Evolutionary conservation across 208 protist genomes (phyloP).

Genomic region (Leptomonas pyrrhocoris): DNA sequence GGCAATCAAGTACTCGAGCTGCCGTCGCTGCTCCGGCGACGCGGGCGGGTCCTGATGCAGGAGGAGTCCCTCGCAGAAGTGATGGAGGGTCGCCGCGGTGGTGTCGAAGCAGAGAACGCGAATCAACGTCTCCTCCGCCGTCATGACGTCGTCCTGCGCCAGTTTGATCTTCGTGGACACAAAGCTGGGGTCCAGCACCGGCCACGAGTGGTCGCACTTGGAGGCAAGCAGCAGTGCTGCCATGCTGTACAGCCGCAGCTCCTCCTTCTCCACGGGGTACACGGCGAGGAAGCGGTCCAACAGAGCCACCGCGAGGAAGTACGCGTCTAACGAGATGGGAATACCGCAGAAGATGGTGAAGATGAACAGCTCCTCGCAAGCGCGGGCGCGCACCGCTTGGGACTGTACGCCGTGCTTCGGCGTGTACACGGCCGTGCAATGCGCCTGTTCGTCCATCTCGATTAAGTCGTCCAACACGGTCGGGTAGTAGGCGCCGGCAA

Average conservation of each 20-base stretch:
- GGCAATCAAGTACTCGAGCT: constrained; percentile 64
- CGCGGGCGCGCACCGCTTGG: constrained; percentile 34
- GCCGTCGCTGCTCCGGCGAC: constrained; percentile 42
- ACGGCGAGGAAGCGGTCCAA: constrained; percentile 85
- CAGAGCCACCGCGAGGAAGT: constrained; percentile 77
- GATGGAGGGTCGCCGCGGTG: constrained; percentile 47
- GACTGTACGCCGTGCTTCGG: constrained; percentile 17
- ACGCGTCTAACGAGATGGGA: constrained; percentile 65
- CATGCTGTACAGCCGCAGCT: constrained; percentile 71
- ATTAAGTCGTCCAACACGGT: constrained; percentile 63
- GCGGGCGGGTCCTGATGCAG: constrained; percentile 68
- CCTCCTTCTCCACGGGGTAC: constrained; percentile 47
- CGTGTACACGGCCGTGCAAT: constrained; percentile 22
- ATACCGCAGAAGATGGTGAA: constrained; percentile 35
- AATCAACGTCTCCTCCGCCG: constrained; percentile 56
- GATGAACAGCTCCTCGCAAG: constrained; percentile 53
- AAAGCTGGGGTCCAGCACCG: constrained; percentile 83
- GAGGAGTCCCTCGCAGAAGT: constrained; percentile 57
- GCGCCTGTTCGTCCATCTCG: constrained; percentile 56
- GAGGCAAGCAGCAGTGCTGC: constrained; percentile 95
- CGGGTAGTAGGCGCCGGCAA: constrained; percentile 55
- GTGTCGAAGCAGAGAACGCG: constrained; percentile 50
- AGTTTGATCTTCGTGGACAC: constrained; percentile 91
- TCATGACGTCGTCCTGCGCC: constrained; percentile 52
- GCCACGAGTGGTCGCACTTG: constrained; percentile 98